A percentile compares a stretch with the other conserved stretches of the same genome.
These are phyloP conservation scores for Achlya hypogyna DNA, from an alignment of 352 stramenopile genomes.

Conservation along the genomic window DNA sequence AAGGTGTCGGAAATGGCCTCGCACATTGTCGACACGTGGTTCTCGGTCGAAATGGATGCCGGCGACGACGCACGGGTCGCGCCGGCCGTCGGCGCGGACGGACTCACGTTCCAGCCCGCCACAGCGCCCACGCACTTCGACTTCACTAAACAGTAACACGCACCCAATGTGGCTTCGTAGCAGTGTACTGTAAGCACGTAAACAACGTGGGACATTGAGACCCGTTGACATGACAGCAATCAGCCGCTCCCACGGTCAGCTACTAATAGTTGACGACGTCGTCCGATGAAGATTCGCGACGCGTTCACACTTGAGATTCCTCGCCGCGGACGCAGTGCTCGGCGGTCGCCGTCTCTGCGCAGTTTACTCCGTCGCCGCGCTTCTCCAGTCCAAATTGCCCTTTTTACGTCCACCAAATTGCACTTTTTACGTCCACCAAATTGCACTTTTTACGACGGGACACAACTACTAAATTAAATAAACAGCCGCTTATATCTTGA, in stretches of 20 bases:
- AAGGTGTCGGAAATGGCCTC: conserved; percentile 62
- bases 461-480: neutral
- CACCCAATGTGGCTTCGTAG: too few species aligned
- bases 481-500: neutral
- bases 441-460: neutral
- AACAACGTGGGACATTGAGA: neutral
- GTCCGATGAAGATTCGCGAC: neutral
- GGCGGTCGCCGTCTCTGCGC: neutral
- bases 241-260: too few species aligned
- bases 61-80: conserved; percentile 32
- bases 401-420: neutral
- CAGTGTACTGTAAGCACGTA: too few species aligned
- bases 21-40: conserved; percentile 79
- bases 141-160: conserved; percentile 29
- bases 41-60: conserved; percentile 42
- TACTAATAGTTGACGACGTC: too few species aligned
- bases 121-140: conserved; percentile 61
- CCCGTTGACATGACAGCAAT: neutral
- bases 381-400: too few species aligned
- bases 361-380: too few species aligned
- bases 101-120: conserved; percentile 64
- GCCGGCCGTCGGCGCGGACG: conserved; percentile 35
- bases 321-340: neutral
- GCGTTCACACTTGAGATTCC: neutral
- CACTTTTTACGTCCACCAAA: neutral